phyloP scores from a whole-genome alignment of 2,329 filamentous ascomycete genomes.

The Colletotrichum neosansevieriae region DNA sequence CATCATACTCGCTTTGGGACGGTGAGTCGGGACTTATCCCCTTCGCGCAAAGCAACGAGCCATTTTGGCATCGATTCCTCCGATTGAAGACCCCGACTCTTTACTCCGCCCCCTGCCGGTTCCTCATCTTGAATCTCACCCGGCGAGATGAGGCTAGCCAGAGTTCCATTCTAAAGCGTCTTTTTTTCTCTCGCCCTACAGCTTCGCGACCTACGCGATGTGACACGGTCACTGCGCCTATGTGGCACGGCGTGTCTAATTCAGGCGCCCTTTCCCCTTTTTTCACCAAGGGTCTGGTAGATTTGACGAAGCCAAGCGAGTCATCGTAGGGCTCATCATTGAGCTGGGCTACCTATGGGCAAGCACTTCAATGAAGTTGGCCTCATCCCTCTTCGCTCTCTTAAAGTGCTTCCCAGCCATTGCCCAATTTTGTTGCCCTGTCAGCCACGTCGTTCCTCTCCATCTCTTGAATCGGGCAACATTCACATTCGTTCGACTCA shows the following conservation, averaged over 20 bases:
- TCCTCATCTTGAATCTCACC: slow-evolving; percentile 5
- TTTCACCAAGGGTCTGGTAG: neutral
- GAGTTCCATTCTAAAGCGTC: neutral
- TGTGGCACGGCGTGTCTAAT: slow-evolving; percentile 11
- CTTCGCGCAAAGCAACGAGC: neutral
- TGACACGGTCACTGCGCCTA: neutral
- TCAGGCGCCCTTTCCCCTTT: neutral
- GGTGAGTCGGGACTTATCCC: neutral
- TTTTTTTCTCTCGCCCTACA: slow-evolving; percentile 1
- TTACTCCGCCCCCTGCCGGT: neutral
- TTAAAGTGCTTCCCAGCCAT: neutral
- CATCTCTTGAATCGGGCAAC: neutral
- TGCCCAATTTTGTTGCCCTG: neutral
- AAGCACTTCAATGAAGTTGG: neutral
- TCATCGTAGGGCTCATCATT: neutral
- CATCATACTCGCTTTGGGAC: too few species aligned
- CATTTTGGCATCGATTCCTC: neutral
- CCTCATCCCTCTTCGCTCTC: neutral
- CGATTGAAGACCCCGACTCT: neutral
- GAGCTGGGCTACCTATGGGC: neutral
- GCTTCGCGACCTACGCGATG: neutral
- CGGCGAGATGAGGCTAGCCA: neutral
- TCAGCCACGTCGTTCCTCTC: neutral
- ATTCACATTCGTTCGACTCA: neutral
- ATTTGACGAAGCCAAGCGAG: neutral